Evolutionary conservation across 1,139 yeast species (phyloP).

Genomic region (Taphrina flavorubra): DNA sequence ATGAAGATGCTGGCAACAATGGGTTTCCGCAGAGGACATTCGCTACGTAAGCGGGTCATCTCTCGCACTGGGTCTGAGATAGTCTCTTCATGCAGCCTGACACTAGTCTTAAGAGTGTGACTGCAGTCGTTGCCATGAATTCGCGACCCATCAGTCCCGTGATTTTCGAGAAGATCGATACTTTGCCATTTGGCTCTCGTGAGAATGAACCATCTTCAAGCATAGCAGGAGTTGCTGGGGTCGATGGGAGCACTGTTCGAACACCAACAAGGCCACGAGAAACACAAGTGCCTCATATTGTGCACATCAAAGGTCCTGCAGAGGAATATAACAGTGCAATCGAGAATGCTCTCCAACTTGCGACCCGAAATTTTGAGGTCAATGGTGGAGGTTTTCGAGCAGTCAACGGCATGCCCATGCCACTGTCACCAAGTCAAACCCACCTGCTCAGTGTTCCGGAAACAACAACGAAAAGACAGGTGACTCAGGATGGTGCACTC

Average conservation of each 20-base stretch:
- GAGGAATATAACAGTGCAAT: neutral
- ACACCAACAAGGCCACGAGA: neutral
- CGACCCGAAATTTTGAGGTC: neutral
- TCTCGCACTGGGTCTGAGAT: neutral
- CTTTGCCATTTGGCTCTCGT: slow-evolving; percentile 25
- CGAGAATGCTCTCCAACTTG: neutral
- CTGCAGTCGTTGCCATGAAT: neutral
- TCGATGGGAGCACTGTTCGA: neutral
- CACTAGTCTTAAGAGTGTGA: neutral
- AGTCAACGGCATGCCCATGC: neutral
- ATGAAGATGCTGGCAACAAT: too few relatives aligned
- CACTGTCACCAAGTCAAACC: neutral
- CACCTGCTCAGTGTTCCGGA: neutral
- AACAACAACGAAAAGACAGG: neutral
- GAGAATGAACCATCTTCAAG: neutral
- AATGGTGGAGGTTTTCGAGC: neutral
- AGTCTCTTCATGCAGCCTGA: neutral
- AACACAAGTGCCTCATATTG: neutral
- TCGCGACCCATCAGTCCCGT: slow-evolving; percentile 16
- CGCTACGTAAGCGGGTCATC: too few relatives aligned
- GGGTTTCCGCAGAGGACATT: too few relatives aligned
- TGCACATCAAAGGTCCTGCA: neutral
- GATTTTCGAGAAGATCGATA: slow-evolving; percentile 20
- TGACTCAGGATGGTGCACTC: neutral
- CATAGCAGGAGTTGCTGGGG: neutral